Conservation (phyloP, 2,329 filamentous ascomycete genomes). For the Colletotrichum eleusines region DNA sequence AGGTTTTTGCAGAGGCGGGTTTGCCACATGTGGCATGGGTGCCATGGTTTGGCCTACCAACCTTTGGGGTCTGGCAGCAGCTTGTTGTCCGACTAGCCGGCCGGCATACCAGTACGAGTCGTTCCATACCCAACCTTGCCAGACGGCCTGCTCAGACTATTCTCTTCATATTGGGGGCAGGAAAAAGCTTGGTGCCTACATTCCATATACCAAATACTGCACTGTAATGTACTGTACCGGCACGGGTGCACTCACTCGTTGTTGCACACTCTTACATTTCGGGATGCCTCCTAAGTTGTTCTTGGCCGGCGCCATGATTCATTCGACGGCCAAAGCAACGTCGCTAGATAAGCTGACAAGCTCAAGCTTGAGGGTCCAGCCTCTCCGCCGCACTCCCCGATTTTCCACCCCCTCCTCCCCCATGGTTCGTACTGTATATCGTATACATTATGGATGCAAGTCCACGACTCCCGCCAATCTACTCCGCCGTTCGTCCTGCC, state of each 20-base stretch:
- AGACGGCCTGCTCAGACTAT: not conserved
- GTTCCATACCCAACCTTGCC: not conserved
- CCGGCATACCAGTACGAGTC: not conserved
- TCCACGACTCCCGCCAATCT: slow-evolving; percentile 15
- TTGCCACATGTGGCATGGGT: not conserved
- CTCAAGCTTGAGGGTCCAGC: not conserved
- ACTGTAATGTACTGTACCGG: not conserved
- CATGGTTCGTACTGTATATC: too few relatives aligned
- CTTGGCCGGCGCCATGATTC: not conserved
- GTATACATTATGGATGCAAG: slow-evolving; percentile 18
- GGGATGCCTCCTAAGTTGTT: not conserved
- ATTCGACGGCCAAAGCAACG: not conserved
- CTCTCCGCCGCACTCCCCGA: not conserved
- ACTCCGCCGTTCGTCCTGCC: slow-evolving; percentile 34
- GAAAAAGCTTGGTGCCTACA: not conserved
- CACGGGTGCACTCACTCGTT: not conserved
- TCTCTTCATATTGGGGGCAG: not conserved
- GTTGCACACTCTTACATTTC: not conserved
- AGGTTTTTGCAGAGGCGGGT: not conserved
- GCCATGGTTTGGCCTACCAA: not conserved
- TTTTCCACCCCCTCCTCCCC: slow-evolving; percentile 19
- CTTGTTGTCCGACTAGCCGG: not conserved
- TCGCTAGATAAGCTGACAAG: not conserved
- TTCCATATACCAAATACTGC: not conserved
- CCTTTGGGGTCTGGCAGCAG: not conserved